A percentile compares a stretch with the other conserved stretches of the same genome.
These are phyloP conservation scores for Mucor velutinosus DNA, from an alignment of 371 early-diverging fungal species.

Conservation along the genomic window DNA sequence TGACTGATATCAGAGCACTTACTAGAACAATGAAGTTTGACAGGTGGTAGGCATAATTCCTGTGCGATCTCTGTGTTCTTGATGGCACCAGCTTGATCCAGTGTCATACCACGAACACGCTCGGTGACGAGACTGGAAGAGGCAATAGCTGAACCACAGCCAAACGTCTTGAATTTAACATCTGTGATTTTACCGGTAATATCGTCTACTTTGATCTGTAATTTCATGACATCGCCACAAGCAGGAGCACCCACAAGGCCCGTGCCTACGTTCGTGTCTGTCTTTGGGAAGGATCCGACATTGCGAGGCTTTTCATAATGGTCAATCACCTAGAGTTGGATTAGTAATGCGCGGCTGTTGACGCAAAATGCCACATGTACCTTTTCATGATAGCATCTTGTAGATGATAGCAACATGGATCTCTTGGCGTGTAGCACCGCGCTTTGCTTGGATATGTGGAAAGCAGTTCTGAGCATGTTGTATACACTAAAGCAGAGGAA, in stretches of 20 bases:
- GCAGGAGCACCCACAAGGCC: constrained; percentile 99
- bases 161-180: constrained; percentile 99
- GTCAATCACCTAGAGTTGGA: constrained; percentile 83
- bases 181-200: constrained; percentile 90
- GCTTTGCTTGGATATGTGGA: neutral
- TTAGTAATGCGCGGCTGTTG: neutral
- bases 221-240: constrained; percentile 99
- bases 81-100: constrained; percentile 90
- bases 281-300: constrained; percentile 93
- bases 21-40: constrained; percentile 98
- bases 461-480: neutral
- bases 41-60: constrained; percentile 95
- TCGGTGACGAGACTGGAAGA: constrained; percentile 93
- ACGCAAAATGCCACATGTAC: neutral
- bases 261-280: constrained; percentile 90
- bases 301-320: constrained; percentile 97
- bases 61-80: constrained; percentile 98
- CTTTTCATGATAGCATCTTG: neutral
- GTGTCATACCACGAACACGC: constrained; percentile 90
- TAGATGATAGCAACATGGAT: neutral
- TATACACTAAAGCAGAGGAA: neutral
- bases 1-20: constrained; percentile 28
- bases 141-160: constrained; percentile 99
- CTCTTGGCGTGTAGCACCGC: neutral
- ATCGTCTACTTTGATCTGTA: constrained; percentile 97